Conservation (phyloP, 1,284 basidiomycete genomes). For the Thecaphora thlaspeos region DNA sequence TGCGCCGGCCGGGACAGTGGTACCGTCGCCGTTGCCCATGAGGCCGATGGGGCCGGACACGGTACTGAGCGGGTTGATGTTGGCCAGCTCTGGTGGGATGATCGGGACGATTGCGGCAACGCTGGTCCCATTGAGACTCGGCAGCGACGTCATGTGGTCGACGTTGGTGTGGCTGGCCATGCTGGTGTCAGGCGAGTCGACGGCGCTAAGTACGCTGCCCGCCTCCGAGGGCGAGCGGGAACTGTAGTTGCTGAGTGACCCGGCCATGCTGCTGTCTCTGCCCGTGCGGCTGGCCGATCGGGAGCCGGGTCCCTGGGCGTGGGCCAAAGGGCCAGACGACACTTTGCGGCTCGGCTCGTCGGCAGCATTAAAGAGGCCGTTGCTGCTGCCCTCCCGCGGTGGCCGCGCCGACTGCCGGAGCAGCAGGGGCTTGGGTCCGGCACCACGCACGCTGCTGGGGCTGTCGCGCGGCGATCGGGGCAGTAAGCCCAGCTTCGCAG, state of each 20-base stretch:
- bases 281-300: constrained; percentile 16
- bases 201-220: too few species aligned
- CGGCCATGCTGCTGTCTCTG: constrained; percentile 13
- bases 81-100: too few species aligned
- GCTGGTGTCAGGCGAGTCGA: constrained; percentile 14
- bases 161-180: constrained; percentile 16
- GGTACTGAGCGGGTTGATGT: too few species aligned
- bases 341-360: constrained; percentile 43
- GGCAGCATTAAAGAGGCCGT: constrained; percentile 6
- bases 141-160: constrained; percentile 11
- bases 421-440: constrained; percentile 42
- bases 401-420: constrained; percentile 37
- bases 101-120: too few species aligned
- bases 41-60: too few species aligned
- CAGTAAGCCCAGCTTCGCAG: constrained; percentile 30
- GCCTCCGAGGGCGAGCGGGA: constrained; percentile 13
- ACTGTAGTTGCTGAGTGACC: constrained; percentile 11
- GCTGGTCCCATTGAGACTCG: too few species aligned
- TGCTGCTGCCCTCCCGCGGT: constrained; percentile 35
- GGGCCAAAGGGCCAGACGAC: constrained; percentile 43
- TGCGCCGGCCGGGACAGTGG: constrained; percentile 22
- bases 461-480: constrained; percentile 20
- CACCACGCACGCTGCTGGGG: constrained; percentile 8
- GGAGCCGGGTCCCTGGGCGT: constrained; percentile 21
- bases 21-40: too few species aligned